Evolutionary conservation across 192 early-diverging fungal species (phyloP).

Genomic region (Backusella morwellensis): DNA sequence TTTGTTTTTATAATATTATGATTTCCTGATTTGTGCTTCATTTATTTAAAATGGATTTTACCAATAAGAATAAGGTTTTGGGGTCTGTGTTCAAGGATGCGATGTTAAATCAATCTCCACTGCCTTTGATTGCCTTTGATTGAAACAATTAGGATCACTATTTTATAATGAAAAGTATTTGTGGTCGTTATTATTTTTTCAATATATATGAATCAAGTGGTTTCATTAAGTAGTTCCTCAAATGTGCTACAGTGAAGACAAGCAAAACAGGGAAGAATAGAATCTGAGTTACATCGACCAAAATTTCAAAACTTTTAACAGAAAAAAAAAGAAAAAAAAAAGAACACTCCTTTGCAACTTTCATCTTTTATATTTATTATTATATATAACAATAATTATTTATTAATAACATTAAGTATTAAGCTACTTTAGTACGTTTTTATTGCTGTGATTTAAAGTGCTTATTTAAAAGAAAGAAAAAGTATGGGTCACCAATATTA

Average conservation of each 20-base stretch:
- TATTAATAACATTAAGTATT: not conserved
- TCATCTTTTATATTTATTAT: not conserved
- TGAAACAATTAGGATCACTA: not conserved
- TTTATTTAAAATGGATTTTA: not conserved
- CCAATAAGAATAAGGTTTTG: not conserved
- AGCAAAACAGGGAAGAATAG: too few relatives aligned
- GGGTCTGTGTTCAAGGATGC: not conserved
- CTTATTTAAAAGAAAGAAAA: not conserved
- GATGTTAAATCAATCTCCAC: not conserved
- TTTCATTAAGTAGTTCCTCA: too few relatives aligned
- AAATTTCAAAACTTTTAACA: too few relatives aligned
- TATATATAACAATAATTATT: not conserved
- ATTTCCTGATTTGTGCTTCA: not conserved
- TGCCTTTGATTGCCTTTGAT: not conserved
- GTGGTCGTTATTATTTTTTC: too few relatives aligned
- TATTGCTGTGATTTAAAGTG: not conserved
- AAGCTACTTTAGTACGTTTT: not conserved
- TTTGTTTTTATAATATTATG: too few relatives aligned
- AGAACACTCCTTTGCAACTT: not conserved
- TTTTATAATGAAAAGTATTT: not conserved
- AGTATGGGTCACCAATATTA: not conserved
- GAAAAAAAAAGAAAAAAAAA: not conserved
- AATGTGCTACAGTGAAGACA: too few relatives aligned
- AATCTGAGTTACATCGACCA: too few relatives aligned
- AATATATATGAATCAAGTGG: too few relatives aligned